Evolutionary conservation across 2,329 filamentous ascomycete species (phyloP).

Genomic region (Coleophoma cylindrospora): DNA sequence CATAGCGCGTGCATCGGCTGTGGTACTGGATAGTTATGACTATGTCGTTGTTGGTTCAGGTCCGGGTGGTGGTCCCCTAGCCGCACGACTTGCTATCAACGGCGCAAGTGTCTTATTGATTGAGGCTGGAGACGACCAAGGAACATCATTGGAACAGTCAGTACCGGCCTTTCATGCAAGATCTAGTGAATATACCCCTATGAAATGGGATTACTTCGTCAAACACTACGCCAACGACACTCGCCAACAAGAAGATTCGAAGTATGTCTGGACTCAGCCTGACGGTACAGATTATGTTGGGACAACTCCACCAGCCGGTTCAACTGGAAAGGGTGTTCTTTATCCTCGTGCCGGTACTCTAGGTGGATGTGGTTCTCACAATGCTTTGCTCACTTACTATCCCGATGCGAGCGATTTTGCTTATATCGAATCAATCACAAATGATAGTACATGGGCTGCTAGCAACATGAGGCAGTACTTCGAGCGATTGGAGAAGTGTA

Average conservation of each 20-base stretch:
- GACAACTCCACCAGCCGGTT: slow-evolving; percentile 12
- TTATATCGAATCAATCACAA: slow-evolving; percentile 9
- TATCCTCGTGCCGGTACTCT: slow-evolving; percentile 21
- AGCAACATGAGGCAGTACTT: slow-evolving; percentile 7
- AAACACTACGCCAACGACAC: slow-evolving; percentile 41
- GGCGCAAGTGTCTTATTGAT: slow-evolving; percentile 46
- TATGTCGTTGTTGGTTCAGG: slow-evolving; percentile 49
- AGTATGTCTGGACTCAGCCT: slow-evolving; percentile 38
- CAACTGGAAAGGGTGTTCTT: slow-evolving; percentile 14
- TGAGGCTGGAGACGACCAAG: slow-evolving; percentile 47
- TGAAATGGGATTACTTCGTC: slow-evolving; percentile 49
- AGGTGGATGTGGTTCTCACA: slow-evolving; percentile 16
- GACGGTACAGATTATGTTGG: slow-evolving; percentile 15
- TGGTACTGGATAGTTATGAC: slow-evolving; percentile 32
- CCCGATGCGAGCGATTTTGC: slow-evolving; percentile 12
- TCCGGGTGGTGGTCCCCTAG: slow-evolving; percentile 42
- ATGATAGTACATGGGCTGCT: slow-evolving; percentile 9
- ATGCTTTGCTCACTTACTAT: slow-evolving; percentile 10
- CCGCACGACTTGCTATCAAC: slow-evolving; percentile 42
- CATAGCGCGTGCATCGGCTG: background rate
- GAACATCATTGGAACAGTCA: slow-evolving; percentile 31
- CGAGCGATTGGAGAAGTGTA: slow-evolving; percentile 4
- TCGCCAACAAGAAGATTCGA: slow-evolving; percentile 39
- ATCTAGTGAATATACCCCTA: slow-evolving; percentile 38
- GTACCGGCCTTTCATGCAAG: slow-evolving; percentile 42